These are phyloP conservation scores for Sporopachydermia cereana DNA, from an alignment of 1,139 yeast genomes.

Conservation along the genomic window DNA sequence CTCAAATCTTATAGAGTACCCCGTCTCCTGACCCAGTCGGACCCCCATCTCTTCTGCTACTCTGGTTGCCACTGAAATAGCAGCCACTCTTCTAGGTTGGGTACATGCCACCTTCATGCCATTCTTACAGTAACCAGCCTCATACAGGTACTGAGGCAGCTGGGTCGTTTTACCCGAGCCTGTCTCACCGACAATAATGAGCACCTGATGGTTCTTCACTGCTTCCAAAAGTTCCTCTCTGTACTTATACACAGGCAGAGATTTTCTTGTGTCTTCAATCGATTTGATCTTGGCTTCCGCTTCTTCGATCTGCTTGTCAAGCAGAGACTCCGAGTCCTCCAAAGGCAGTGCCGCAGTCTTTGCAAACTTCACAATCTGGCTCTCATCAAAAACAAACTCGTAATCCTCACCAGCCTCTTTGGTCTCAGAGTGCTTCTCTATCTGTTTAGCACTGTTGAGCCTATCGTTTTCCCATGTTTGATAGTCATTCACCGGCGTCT, in stretches of 20 bases:
- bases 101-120: constrained; percentile 71
- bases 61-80: constrained; percentile 83
- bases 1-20: constrained; percentile 81
- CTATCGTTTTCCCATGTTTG: constrained; percentile 59
- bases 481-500: constrained; percentile 18
- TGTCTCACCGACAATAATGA: constrained; percentile 91
- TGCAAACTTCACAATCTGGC: constrained; percentile 59
- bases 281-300: constrained; percentile 32
- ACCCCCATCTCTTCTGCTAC: constrained; percentile 82
- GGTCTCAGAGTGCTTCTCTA: constrained; percentile 23
- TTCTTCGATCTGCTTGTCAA: constrained; percentile 24
- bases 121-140: constrained; percentile 57
- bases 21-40: constrained; percentile 66
- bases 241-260: constrained; percentile 68
- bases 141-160: constrained; percentile 77
- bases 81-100: constrained; percentile 94
- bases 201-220: constrained; percentile 52
- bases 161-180: constrained; percentile 98
- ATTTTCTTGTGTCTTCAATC: constrained; percentile 41
- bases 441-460: constrained; percentile 34
- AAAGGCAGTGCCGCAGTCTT: constrained; percentile 17
- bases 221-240: constrained; percentile 53
- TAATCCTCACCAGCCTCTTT: constrained; percentile 36
- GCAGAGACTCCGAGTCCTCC: constrained; percentile 19
- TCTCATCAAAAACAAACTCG: constrained; percentile 76